phyloP scores from a whole-genome alignment of 2,329 filamentous ascomycete genomes.

The Aspergillus arachidicola region DNA sequence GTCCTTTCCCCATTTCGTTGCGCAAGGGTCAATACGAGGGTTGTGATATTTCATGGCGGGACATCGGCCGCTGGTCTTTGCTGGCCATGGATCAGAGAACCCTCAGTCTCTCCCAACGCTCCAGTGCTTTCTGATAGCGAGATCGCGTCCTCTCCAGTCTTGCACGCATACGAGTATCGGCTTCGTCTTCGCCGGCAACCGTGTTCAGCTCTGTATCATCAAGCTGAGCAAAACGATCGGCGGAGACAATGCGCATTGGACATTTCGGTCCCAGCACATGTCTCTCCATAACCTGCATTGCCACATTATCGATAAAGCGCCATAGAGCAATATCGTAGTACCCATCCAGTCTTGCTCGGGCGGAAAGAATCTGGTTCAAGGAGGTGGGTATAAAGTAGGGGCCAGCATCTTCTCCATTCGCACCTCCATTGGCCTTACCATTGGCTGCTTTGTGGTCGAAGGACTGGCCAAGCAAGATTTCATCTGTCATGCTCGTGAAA shows the following conservation, averaged over 20 bases:
- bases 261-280: conserved; percentile 16
- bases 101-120: not conserved
- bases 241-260: conserved; percentile 11
- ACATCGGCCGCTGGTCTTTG: too few relatives aligned
- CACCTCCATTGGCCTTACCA: not conserved
- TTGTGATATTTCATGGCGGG: too few relatives aligned
- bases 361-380: not conserved
- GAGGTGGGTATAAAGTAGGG: not conserved
- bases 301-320: conserved; percentile 20
- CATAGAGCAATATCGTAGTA: conserved; percentile 16
- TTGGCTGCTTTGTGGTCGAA: not conserved
- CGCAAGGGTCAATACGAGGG: too few relatives aligned
- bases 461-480: not conserved
- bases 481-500: not conserved
- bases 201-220: conserved; percentile 14
- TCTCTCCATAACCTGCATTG: conserved; percentile 16
- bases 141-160: conserved; percentile 12
- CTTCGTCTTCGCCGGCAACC: conserved; percentile 20
- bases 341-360: not conserved
- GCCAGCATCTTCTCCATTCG: not conserved
- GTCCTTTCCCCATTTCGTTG: too few relatives aligned
- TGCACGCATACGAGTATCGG: conserved; percentile 10
- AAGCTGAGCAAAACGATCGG: conserved; percentile 8
- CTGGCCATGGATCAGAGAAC: not conserved
- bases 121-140: conserved; percentile 14